Percentiles rank a stretch among this genome's conserved stretches.
Evolutionary conservation across 192 early-diverging fungal genomes (phyloP).

Genomic region (Backusella parvicylindrica): DNA sequence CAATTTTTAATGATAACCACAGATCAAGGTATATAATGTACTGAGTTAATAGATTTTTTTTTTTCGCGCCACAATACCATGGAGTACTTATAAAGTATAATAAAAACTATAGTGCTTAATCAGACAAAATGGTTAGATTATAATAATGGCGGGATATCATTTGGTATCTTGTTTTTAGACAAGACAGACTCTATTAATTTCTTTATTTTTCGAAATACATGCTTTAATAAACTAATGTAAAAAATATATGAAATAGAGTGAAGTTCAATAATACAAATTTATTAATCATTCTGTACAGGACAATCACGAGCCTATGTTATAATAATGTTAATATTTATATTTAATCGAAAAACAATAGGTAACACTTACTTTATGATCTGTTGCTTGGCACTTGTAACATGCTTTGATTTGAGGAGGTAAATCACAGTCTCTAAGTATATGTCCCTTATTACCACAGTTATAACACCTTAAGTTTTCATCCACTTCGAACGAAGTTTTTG

Average conservation of each 20-base stretch:
- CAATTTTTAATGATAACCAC: too few relatives aligned
- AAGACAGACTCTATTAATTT: not conserved
- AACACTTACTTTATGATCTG: conserved; percentile 34
- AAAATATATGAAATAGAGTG: not conserved
- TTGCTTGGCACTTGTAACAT: conserved; percentile 49
- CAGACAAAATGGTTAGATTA: too few relatives aligned
- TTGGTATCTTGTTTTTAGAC: not conserved
- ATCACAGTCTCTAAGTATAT: conserved; percentile 28
- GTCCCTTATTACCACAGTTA: conserved; percentile 32
- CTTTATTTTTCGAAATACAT: not conserved
- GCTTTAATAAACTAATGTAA: not conserved
- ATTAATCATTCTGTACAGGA: not conserved
- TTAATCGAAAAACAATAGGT: not conserved
- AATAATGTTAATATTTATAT: not conserved
- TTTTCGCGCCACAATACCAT: too few relatives aligned
- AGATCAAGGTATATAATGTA: too few relatives aligned
- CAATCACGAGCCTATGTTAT: not conserved
- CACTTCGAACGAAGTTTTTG: not conserved
- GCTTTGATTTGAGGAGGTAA: conserved; percentile 28
- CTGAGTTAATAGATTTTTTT: too few relatives aligned
- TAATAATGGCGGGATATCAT: not conserved
- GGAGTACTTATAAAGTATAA: too few relatives aligned
- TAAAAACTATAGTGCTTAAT: too few relatives aligned
- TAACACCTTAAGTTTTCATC: conserved; percentile 25
- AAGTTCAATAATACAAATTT: not conserved